These are phyloP conservation scores for Amorphotheca resinae DNA, from an alignment of 495 filamentous ascomycete genomes.

Conservation along the genomic window DNA sequence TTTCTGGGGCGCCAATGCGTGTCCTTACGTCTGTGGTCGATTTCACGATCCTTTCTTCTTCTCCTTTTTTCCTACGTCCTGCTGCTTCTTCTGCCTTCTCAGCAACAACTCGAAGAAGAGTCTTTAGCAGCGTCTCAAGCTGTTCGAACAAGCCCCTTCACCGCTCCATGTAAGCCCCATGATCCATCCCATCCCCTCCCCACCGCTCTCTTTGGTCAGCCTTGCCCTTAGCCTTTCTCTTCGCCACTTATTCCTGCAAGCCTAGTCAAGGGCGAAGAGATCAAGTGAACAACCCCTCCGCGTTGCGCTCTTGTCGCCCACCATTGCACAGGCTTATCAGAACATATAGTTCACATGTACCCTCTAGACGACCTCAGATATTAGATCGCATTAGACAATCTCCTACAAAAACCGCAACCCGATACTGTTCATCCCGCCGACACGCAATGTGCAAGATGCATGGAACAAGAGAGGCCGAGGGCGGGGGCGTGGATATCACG, in stretches of 20 bases:
- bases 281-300: too few species aligned
- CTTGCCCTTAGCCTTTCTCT: background rate
- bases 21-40: conserved; percentile 13
- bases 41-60: conserved; percentile 16
- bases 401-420: conserved; percentile 18
- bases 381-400: conserved; percentile 7
- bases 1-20: conserved; percentile 16
- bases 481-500: conserved; percentile 33
- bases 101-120: conserved; percentile 15
- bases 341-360: conserved; percentile 2
- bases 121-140: conserved; percentile 9
- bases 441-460: conserved; percentile 41
- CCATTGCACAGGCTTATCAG: too few species aligned
- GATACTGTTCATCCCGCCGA: conserved; percentile 39
- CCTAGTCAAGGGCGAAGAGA: too few species aligned
- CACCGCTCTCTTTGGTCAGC: background rate
- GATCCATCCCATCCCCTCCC: too few species aligned
- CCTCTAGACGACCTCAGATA: conserved; percentile 7
- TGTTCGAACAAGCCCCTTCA: conserved; percentile 5
- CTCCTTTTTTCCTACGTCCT: conserved; percentile 7
- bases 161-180: conserved; percentile 6
- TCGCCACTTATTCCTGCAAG: too few species aligned
- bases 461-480: conserved; percentile 29
- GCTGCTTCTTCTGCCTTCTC: conserved; percentile 8
- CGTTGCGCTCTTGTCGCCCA: too few species aligned